Evolutionary conservation across 2,329 filamentous ascomycete species (phyloP).

Genomic region (Pseudopithomyces maydicus): DNA sequence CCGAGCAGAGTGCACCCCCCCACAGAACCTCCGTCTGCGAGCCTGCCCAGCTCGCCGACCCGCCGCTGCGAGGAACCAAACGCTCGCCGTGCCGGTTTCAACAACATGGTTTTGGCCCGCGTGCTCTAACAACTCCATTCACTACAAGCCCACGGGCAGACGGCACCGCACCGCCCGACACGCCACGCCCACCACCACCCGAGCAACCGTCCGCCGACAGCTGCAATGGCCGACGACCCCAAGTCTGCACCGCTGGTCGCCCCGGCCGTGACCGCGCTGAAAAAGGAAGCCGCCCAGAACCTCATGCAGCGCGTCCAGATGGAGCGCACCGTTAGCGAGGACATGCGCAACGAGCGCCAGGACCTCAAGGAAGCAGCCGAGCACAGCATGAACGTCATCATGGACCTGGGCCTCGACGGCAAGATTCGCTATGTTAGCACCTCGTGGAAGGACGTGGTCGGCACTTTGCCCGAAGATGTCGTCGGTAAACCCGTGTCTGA

Average conservation of each 20-base stretch:
- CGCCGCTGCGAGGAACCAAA: conserved; percentile 8
- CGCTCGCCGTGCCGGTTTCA: conserved; percentile 9
- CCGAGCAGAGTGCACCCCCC: conserved; percentile 17
- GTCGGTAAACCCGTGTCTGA: conserved; percentile 79
- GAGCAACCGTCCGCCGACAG: conserved; percentile 14
- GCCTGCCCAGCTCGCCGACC: conserved; percentile 15
- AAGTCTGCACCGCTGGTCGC: conserved; percentile 45
- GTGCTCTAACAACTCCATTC: conserved; percentile 33
- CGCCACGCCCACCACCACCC: conserved; percentile 10
- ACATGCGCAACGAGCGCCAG: conserved; percentile 91
- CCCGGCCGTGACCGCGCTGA: conserved; percentile 51
- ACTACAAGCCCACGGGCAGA: conserved; percentile 36
- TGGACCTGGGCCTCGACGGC: conserved; percentile 90
- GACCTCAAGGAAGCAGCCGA: conserved; percentile 95
- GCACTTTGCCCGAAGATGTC: conserved; percentile 73
- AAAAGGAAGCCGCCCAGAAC: conserved; percentile 43
- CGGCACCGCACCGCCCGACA: conserved; percentile 17
- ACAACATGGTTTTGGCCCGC: conserved; percentile 41
- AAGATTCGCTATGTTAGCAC: conserved; percentile 95
- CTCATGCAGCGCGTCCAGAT: conserved; percentile 47
- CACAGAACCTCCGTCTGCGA: conserved; percentile 12
- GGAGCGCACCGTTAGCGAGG: conserved; percentile 74
- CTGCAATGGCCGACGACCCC: conserved; percentile 36
- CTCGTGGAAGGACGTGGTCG: conserved; percentile 93
- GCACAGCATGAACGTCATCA: conserved; percentile 93